A percentile compares a stretch with the other conserved stretches of the same genome.
phyloP scores from a whole-genome alignment of 768 basidiomycete genomes.

The Cystofilobasidium capitatum region DNA sequence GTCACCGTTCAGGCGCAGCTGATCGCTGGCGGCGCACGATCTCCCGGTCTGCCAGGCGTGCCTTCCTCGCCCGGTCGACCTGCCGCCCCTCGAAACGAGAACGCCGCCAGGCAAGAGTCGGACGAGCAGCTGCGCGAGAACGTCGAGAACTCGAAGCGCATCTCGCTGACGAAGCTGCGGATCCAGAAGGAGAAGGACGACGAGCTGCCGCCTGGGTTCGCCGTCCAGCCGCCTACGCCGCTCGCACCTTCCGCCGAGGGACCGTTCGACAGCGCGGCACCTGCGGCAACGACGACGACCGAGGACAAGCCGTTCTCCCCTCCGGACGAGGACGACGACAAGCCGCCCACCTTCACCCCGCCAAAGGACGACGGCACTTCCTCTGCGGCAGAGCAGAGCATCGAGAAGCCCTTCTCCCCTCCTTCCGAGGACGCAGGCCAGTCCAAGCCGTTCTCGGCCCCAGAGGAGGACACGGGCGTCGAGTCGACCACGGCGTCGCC shows the following conservation, averaged over 20 bases:
- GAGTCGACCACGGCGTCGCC: background rate
- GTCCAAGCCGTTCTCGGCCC: background rate
- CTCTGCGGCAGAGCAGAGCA: background rate
- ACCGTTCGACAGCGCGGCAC: background rate
- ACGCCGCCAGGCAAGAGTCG: constrained; percentile 18
- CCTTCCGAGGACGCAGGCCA: background rate
- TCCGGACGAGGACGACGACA: constrained; percentile 3
- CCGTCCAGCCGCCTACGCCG: constrained; percentile 14
- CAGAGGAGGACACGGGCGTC: background rate
- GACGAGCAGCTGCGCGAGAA: constrained; percentile 1
- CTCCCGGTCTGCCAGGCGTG: background rate
- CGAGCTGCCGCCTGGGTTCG: constrained; percentile 18
- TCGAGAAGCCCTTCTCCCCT: constrained; percentile 2
- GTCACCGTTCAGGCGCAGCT: constrained; percentile 15
- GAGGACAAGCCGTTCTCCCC: constrained; percentile 4
- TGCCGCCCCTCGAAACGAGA: constrained; percentile 2
- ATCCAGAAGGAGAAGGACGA: constrained; percentile 10
- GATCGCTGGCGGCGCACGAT: constrained; percentile 3
- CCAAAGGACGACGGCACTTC: background rate
- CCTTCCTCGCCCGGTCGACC: background rate
- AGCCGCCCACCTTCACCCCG: background rate
- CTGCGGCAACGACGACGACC: background rate
- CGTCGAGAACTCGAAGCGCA: constrained; percentile 7
- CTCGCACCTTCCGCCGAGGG: background rate
- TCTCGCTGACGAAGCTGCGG: constrained; percentile 1